Percentiles rank a stretch among this genome's conserved stretches.
These are phyloP conservation scores for Dacryopinax primogenitus DNA, from an alignment of 768 basidiomycete genomes.

Conservation along the genomic window DNA sequence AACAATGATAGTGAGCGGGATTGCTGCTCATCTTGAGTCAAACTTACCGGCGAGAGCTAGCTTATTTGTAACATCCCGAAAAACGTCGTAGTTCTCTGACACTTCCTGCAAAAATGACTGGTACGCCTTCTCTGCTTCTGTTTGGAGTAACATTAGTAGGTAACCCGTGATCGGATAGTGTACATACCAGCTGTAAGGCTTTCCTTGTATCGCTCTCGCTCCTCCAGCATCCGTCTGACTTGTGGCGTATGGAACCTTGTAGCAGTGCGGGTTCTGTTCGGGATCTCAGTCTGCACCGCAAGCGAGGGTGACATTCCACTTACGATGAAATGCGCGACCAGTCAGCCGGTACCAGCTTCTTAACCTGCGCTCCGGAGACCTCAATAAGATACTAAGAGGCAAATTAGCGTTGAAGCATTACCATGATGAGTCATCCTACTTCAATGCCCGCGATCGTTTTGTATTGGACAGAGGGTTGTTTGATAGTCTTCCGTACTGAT, in stretches of 20 bases:
- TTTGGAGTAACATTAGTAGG: slow-evolving; percentile 10
- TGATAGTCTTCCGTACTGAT: slow-evolving; percentile 57
- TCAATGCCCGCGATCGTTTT: slow-evolving; percentile 54
- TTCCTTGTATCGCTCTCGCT: slow-evolving; percentile 65
- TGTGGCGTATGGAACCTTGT: slow-evolving; percentile 67
- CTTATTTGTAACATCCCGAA: slow-evolving; percentile 66
- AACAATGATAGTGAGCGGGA: neutral
- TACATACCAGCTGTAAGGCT: slow-evolving; percentile 41
- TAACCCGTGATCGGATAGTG: neutral
- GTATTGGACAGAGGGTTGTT: slow-evolving; percentile 62
- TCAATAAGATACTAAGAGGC: neutral
- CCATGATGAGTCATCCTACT: slow-evolving; percentile 30
- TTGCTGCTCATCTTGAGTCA: neutral
- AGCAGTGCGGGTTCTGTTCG: slow-evolving; percentile 50
- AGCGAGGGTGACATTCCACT: slow-evolving; percentile 9
- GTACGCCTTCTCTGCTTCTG: slow-evolving; percentile 49
- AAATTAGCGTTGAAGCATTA: slow-evolving; percentile 4
- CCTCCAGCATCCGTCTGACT: slow-evolving; percentile 46
- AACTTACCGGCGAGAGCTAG: slow-evolving; percentile 47
- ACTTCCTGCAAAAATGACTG: slow-evolving; percentile 58
- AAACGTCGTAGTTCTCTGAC: slow-evolving; percentile 50
- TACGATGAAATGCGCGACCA: slow-evolving; percentile 51
- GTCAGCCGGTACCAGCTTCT: slow-evolving; percentile 32
- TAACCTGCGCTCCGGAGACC: slow-evolving; percentile 42
- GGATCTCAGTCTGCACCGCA: neutral